Conservation (phyloP, 108 stramenopile species). For the Aurantiochytrium sp. region DNA sequence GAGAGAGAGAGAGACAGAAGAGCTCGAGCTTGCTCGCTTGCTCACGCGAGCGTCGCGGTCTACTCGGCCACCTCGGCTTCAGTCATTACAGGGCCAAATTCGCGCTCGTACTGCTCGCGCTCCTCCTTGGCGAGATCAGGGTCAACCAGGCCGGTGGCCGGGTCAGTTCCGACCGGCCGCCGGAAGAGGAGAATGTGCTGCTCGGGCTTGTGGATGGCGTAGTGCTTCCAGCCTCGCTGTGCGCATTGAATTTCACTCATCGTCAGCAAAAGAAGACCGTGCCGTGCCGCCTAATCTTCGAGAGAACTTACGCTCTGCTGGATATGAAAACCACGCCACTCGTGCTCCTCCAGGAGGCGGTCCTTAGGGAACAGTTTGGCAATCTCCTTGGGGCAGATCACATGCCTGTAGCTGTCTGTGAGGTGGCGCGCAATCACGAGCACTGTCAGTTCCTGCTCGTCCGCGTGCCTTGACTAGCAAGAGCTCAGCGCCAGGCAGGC, state of each 20-base stretch:
- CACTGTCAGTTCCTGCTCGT: not conserved
- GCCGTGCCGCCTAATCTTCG: not conserved
- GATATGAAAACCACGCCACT: slow-evolving; percentile 92
- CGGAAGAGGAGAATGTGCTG: slow-evolving; percentile 97
- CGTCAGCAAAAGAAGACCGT: too few species aligned
- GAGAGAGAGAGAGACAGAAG: too few species aligned
- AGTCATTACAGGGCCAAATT: not conserved
- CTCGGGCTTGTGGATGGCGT: slow-evolving; percentile 92
- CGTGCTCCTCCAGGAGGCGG: slow-evolving; percentile 82
- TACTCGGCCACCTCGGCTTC: not conserved
- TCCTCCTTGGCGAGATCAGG: not conserved
- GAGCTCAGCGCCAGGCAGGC: too few species aligned
- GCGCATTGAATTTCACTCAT: too few species aligned
- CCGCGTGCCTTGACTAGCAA: not conserved
- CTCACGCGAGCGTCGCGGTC: too few species aligned
- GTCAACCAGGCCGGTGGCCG: slow-evolving; percentile 67
- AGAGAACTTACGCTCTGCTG: slow-evolving; percentile 70
- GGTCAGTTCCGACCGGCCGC: slow-evolving; percentile 93
- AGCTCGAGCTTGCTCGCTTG: too few species aligned
- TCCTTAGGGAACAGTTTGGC: slow-evolving; percentile 88
- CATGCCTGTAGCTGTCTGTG: slow-evolving; percentile 28
- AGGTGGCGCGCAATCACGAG: not conserved
- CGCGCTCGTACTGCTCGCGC: not conserved
- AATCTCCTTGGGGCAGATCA: slow-evolving; percentile 58
- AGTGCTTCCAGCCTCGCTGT: slow-evolving; percentile 58